These are phyloP conservation scores for Dictyostelium capitatum DNA, from an alignment of 78 protist genomes.

Conservation along the genomic window DNA sequence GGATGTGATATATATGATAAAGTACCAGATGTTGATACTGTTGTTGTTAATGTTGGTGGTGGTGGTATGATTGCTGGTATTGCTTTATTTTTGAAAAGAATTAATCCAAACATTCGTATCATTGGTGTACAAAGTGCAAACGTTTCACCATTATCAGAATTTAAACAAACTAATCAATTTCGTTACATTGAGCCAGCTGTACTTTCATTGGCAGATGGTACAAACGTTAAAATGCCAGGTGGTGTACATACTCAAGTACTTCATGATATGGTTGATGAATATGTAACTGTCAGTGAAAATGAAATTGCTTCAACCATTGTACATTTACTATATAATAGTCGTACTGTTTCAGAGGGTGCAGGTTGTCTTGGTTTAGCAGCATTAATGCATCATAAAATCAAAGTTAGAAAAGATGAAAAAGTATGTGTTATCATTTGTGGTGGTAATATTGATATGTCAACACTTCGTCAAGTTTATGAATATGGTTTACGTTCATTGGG, in stretches of 20 bases:
- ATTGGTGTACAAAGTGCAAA: constrained; percentile 85
- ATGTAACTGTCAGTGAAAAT: constrained; percentile 85
- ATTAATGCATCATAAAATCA: constrained; percentile 81
- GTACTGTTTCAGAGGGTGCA: constrained; percentile 92
- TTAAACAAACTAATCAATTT: constrained; percentile 74
- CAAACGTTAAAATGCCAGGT: constrained; percentile 88
- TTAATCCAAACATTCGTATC: constrained; percentile 86
- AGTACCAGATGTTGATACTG: constrained; percentile 84
- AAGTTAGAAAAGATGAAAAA: constrained; percentile 74
- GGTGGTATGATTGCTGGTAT: constrained; percentile 91
- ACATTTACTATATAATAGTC: constrained; percentile 64
- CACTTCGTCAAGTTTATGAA: constrained; percentile 82
- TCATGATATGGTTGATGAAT: constrained; percentile 84
- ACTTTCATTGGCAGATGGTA: constrained; percentile 87
- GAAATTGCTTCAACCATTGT: constrained; percentile 87
- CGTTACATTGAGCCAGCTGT: constrained; percentile 71
- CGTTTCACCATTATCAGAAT: constrained; percentile 85
- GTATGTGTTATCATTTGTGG: constrained; percentile 89
- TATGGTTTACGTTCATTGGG: constrained; percentile 83
- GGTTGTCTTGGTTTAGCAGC: constrained; percentile 90
- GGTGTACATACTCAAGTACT: constrained; percentile 85
- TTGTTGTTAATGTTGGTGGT: constrained; percentile 90
- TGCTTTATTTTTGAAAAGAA: constrained; percentile 82
- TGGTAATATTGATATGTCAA: constrained; percentile 89
- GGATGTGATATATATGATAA: constrained; percentile 82